These are phyloP conservation scores for Salinomyces thailandicus DNA, from an alignment of 2,329 filamentous ascomycete species.

Conservation along the genomic window DNA sequence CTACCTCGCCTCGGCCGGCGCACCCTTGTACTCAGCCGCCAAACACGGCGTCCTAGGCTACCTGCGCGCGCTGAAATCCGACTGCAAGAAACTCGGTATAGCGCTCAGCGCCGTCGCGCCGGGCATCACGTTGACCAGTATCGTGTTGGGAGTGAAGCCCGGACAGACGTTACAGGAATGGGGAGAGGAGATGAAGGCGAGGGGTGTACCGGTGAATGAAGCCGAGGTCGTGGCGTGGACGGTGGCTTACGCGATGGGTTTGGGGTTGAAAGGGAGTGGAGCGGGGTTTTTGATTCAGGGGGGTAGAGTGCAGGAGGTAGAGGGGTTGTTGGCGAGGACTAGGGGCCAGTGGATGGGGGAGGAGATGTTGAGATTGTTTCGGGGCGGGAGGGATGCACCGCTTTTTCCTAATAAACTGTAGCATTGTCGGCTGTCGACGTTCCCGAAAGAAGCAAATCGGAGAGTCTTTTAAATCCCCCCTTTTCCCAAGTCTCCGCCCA, in stretches of 20 bases:
- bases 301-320: conserved; percentile 30
- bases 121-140: conserved; percentile 39
- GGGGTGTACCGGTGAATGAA: conserved; percentile 40
- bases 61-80: conserved; percentile 40
- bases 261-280: conserved; percentile 35
- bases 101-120: conserved; percentile 39
- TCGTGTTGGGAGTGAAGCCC: conserved; percentile 28
- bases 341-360: conserved; percentile 40
- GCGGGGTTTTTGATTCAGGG: conserved; percentile 38
- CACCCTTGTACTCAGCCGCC: conserved; percentile 39
- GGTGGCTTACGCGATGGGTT: conserved; percentile 36
- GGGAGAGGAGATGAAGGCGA: conserved; percentile 33
- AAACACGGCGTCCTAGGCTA: conserved; percentile 44
- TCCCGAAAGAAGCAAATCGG: no score
- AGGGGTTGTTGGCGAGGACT: conserved; percentile 36
- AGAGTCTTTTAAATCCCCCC: no score
- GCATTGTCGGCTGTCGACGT: no score
- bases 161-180: conserved; percentile 30
- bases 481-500: no score
- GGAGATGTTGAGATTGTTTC: conserved; percentile 41
- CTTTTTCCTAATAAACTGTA: conserved; percentile 24
- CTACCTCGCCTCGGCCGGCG: conserved; percentile 39
- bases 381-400: conserved; percentile 31
- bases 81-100: conserved; percentile 36
- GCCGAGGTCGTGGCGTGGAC: conserved; percentile 35